These are phyloP conservation scores for Teunomyces lycoperdinae DNA, from an alignment of 805 yeast genomes.

Conservation along the genomic window DNA sequence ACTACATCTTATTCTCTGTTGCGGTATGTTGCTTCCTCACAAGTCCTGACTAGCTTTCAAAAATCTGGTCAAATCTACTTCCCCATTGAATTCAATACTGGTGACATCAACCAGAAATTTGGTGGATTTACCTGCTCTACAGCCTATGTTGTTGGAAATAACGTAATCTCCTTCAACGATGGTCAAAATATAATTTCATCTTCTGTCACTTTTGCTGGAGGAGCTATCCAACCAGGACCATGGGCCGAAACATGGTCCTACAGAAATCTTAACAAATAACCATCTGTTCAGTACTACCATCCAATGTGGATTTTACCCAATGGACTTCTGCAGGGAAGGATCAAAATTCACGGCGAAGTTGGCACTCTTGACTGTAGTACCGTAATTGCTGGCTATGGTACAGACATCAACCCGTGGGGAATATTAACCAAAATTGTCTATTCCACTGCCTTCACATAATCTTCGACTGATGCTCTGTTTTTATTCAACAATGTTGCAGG, in stretches of 20 bases:
- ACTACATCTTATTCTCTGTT: slow-evolving; percentile 9
- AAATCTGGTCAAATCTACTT: slow-evolving; percentile 16
- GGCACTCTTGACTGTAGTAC: not conserved
- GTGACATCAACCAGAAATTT: slow-evolving; percentile 11
- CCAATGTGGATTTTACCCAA: not conserved
- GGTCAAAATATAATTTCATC: slow-evolving; percentile 13
- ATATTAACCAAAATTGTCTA: not conserved
- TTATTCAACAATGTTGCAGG: not conserved
- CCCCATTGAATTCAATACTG: slow-evolving; percentile 17
- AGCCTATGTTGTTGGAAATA: slow-evolving; percentile 8
- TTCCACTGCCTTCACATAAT: not conserved
- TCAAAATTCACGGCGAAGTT: not conserved
- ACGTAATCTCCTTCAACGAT: slow-evolving; percentile 17
- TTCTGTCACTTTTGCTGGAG: not conserved
- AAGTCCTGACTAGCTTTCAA: slow-evolving; percentile 9
- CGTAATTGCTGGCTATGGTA: not conserved
- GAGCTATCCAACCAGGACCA: not conserved
- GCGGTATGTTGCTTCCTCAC: slow-evolving; percentile 15
- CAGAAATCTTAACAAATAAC: too few species aligned
- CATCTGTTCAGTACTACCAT: not conserved
- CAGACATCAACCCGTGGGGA: not conserved
- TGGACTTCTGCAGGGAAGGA: not conserved
- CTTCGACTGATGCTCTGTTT: not conserved
- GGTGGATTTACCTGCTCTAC: slow-evolving; percentile 7
- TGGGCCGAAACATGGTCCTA: too few species aligned